Evolutionary conservation across 768 basidiomycete species (phyloP).

Genomic region (Trametes maxima): DNA sequence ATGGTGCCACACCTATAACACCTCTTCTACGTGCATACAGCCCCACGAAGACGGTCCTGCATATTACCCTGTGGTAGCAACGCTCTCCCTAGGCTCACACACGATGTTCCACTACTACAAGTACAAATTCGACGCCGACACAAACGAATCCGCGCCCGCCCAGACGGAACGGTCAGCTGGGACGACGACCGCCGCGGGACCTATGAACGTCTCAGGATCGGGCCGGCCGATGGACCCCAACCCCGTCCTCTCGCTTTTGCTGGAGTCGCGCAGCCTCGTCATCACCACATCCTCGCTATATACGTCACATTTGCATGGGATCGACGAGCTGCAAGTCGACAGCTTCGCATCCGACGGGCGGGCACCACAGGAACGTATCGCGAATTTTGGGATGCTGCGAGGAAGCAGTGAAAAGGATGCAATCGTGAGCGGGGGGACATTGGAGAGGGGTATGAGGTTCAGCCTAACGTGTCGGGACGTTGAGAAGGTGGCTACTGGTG

Average conservation of each 20-base stretch:
- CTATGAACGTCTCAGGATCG: constrained; percentile 21
- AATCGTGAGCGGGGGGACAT: constrained; percentile 49
- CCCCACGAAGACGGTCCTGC: constrained; percentile 93
- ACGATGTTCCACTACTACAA: constrained; percentile 81
- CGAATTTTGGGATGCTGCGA: constrained; percentile 59
- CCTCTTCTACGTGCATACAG: constrained; percentile 41
- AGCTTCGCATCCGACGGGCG: constrained; percentile 29
- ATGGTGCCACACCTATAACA: background rate
- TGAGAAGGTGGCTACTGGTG: constrained; percentile 49
- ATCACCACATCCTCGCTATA: constrained; percentile 76
- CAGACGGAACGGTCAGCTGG: background rate
- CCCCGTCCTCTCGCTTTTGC: constrained; percentile 71
- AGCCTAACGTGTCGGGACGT: constrained; percentile 90
- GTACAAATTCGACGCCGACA: constrained; percentile 43
- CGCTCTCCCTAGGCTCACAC: constrained; percentile 87
- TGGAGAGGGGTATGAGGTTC: constrained; percentile 63
- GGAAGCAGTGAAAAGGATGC: constrained; percentile 41
- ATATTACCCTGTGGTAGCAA: constrained; percentile 87
- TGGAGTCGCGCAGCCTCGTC: constrained; percentile 86
- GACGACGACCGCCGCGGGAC: constrained; percentile 9
- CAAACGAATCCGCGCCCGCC: constrained; percentile 16
- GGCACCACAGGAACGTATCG: constrained; percentile 40
- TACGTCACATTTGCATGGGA: constrained; percentile 78
- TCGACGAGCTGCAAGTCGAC: constrained; percentile 60
- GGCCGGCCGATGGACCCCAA: constrained; percentile 62